Base-by-base conservation (phyloP, 768 basidiomycete species). In the Kwoniella sp. region DNA sequence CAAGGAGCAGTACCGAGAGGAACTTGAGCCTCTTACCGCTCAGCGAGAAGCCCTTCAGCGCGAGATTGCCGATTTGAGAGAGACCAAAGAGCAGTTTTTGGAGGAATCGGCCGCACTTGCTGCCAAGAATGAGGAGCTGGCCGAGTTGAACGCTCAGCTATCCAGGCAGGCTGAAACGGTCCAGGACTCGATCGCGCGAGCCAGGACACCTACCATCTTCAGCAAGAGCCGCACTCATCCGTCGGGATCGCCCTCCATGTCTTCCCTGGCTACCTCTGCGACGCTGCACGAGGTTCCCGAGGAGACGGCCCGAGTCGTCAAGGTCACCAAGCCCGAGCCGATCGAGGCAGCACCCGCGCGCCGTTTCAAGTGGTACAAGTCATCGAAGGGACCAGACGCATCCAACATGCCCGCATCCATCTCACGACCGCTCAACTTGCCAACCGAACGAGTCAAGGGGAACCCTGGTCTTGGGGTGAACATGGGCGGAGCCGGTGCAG, bases 51-150 rank as follows among this genome's bases (percentile, higher is more conserved):
- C 79, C 2, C 77, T 98, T 25, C 71, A 78, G 19, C 80, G 89
- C 39, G 93, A 98, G 75, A 84, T 96, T 49, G 77, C 79, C 2
- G 92, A 98, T 63, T 83, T 99, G 42, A 84, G 84, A 67, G 85
- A 87, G 14, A 83, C 87, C 0, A 83, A 89, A 27, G 90, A 95
- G 59, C 81, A 85, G 34, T 86, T 87, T 75, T 76, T 92, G 33
- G 92, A 93, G 66, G 95, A 99, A 76, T 88, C 90, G 0, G 86
- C 89, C 0, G 84, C 85, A 19, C 80, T 99, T 43, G 89, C 89
- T 69, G 84, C 84, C 5, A 83, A 90, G 41, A 98, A 98, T 75
- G 90, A 92, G 64, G 88, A 92, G 70, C 80, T 99, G 5, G 86
- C 87, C 1, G 87, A 90, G 71, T 81, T 96, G 37, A 87, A 87